Conservation (phyloP, 805 yeast species). For the Ogataea parapolymorpha region DNA sequence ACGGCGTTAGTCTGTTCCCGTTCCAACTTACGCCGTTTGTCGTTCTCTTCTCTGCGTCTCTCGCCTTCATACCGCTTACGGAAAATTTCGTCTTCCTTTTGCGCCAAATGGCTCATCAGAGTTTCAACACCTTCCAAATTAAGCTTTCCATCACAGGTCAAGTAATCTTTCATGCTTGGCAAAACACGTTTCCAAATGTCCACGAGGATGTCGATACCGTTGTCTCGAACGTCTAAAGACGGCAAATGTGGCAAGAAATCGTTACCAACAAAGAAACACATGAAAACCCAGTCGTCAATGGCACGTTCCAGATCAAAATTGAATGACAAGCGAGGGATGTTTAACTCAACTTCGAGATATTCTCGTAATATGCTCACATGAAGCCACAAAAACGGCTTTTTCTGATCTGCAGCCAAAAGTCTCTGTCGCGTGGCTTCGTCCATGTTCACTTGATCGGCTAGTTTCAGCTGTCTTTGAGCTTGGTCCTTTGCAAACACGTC, state of each 20-base stretch:
- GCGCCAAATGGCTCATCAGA: constrained; percentile 59
- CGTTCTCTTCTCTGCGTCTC: constrained; percentile 59
- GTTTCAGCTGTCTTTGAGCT: constrained; percentile 38
- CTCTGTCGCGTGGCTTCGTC: constrained; percentile 53
- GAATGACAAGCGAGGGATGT: constrained; percentile 64
- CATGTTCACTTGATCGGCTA: constrained; percentile 52
- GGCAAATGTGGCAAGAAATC: constrained; percentile 98
- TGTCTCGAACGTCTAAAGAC: constrained; percentile 89
- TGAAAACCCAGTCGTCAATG: constrained; percentile 96
- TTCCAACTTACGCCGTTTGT: constrained; percentile 52
- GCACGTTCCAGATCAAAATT: constrained; percentile 90
- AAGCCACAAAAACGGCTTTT: constrained; percentile 91
- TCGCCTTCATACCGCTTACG: constrained; percentile 67
- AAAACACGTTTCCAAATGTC: constrained; percentile 77
- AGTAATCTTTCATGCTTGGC: constrained; percentile 65
- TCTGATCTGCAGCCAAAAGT: constrained; percentile 41
- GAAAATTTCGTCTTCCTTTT: constrained; percentile 77
- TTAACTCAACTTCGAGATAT: constrained; percentile 78
- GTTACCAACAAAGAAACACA: constrained; percentile 98
- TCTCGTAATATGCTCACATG: constrained; percentile 86
- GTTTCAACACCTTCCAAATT: constrained; percentile 74
- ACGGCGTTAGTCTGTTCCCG: constrained; percentile 44
- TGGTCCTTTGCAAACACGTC: constrained; percentile 88
- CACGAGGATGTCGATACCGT: constrained; percentile 80
- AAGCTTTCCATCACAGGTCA: constrained; percentile 87